Percentiles rank a stretch among this genome's conserved stretches.
phyloP scores from a whole-genome alignment of 441 rosid species.

The Eutrema salsugineum region DNA sequence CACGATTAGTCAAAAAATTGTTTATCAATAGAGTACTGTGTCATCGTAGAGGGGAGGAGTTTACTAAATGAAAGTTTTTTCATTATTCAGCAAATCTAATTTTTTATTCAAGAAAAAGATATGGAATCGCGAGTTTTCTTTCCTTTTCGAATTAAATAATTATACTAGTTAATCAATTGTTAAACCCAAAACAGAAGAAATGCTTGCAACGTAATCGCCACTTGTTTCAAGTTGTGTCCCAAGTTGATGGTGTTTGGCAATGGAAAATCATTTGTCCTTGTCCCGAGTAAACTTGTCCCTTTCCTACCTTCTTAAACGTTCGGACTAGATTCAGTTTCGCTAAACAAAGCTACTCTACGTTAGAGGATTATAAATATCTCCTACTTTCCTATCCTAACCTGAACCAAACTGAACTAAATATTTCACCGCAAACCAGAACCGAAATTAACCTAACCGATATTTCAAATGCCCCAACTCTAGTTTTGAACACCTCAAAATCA shows the following conservation, averaged over 20 bases:
- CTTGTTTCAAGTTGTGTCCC: constrained; percentile 12
- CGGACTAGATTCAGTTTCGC: no score
- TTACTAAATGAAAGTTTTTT: not conserved
- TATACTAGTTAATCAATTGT: not conserved
- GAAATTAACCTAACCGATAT: not conserved
- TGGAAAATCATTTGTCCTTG: not conserved
- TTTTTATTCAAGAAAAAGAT: not conserved
- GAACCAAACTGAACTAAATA: not conserved
- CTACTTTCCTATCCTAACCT: not conserved
- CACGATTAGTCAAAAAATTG: not conserved
- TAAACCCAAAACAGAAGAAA: constrained; percentile 9
- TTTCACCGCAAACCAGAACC: not conserved
- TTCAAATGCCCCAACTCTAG: not conserved
- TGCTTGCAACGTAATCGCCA: constrained; percentile 19
- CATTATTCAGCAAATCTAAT: not conserved
- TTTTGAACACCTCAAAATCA: not conserved
- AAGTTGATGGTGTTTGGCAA: constrained; percentile 15
- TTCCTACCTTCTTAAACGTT: not conserved
- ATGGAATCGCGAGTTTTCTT: constrained; percentile 1
- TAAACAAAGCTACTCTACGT: not conserved
- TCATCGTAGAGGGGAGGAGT: constrained; percentile 11
- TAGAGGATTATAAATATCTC: not conserved
- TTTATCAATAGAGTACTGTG: not conserved
- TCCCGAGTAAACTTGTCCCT: not conserved
- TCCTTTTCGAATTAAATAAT: not conserved